phyloP scores from a whole-genome alignment of 1,284 basidiomycete species.

The Fomitopsis palustris region DNA sequence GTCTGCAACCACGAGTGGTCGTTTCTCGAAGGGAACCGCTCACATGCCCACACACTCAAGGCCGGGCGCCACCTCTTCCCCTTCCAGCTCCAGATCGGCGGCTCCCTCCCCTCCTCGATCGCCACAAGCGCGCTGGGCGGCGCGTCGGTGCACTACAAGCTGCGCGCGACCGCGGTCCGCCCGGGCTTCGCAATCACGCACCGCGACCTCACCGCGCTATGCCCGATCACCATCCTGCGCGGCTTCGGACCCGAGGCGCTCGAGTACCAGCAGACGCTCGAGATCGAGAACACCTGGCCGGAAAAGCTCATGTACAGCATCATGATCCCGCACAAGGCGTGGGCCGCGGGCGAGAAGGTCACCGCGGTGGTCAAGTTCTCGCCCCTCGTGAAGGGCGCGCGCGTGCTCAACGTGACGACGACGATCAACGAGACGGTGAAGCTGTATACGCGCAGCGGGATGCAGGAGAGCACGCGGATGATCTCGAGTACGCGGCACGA shows the following conservation, averaged over 20 bases:
- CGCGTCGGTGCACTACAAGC: slow-evolving; percentile 79
- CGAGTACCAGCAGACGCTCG: slow-evolving; percentile 93
- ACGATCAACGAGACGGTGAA: slow-evolving; percentile 77
- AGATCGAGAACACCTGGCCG: slow-evolving; percentile 96
- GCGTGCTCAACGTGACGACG: slow-evolving; percentile 64
- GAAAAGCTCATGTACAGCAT: slow-evolving; percentile 92
- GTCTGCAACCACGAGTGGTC: slow-evolving; percentile 85
- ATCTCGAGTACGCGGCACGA: slow-evolving; percentile 71
- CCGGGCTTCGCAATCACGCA: slow-evolving; percentile 56
- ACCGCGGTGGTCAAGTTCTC: slow-evolving; percentile 84
- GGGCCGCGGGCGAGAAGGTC: slow-evolving; percentile 84
- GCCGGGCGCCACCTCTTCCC: slow-evolving; percentile 87
- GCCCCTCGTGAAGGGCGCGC: slow-evolving; percentile 82
- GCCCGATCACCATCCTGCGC: slow-evolving; percentile 67
- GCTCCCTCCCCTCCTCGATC: slow-evolving; percentile 77
- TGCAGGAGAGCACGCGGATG: slow-evolving; percentile 61
- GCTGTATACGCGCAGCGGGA: slow-evolving; percentile 50
- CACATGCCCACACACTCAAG: slow-evolving; percentile 83
- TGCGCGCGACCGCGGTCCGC: slow-evolving; percentile 78
- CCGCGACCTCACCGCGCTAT: slow-evolving; percentile 64
- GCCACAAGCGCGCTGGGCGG: slow-evolving; percentile 54
- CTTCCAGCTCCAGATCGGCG: slow-evolving; percentile 81
- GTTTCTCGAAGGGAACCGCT: slow-evolving; percentile 78
- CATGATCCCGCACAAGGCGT: slow-evolving; percentile 85
- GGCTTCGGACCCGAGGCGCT: slow-evolving; percentile 79